Evolutionary conservation across 805 yeast species (phyloP).

Genomic region (Candida silvicultrix): DNA sequence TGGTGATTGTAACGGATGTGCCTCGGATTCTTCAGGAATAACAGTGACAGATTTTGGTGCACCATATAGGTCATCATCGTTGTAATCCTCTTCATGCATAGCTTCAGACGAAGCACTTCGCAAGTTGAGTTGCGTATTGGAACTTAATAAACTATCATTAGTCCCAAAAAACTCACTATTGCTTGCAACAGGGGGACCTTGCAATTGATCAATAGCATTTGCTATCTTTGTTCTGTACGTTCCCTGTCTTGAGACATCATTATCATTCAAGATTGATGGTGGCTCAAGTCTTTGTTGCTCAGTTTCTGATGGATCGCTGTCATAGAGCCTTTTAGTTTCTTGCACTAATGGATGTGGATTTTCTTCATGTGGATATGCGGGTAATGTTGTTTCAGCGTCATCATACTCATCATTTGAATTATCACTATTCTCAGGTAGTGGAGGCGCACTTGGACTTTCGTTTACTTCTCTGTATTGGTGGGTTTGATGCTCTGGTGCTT

Average conservation of each 20-base stretch:
- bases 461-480: constrained; percentile 1
- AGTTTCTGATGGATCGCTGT: not conserved
- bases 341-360: not conserved
- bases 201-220: constrained; percentile 16
- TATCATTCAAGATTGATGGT: not conserved
- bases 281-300: not conserved
- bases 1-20: not conserved
- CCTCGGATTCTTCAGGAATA: not conserved
- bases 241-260: constrained; percentile 12
- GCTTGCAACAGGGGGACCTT: constrained; percentile 11
- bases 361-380: constrained; percentile 1
- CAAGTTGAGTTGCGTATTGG: not conserved
- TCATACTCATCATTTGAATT: not conserved
- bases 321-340: not conserved
- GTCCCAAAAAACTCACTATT: constrained; percentile 9
- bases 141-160: constrained; percentile 6
- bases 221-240: constrained; percentile 23
- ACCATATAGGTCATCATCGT: not conserved
- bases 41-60: not conserved
- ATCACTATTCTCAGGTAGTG: constrained; percentile 1
- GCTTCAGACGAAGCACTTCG: not conserved
- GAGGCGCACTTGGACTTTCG: constrained; percentile 9
- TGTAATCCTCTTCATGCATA: not conserved
- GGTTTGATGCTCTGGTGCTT: not conserved
- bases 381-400: not conserved